Conservation (phyloP, 1,139 yeast genomes). For the Candida sojae region DNA sequence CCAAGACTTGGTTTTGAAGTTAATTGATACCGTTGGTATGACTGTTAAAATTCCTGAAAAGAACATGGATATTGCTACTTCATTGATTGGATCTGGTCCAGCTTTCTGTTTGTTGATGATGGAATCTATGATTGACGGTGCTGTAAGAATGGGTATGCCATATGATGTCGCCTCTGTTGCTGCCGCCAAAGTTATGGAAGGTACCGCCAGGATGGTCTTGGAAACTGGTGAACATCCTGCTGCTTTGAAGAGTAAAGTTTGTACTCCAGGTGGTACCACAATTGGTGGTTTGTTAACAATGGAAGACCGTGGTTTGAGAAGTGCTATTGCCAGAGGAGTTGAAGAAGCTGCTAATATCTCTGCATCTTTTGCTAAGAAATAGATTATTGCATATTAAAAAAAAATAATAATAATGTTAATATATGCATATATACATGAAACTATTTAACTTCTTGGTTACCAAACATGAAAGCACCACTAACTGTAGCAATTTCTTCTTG, state of each 20-base stretch:
- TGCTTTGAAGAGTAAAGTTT: conserved; percentile 79
- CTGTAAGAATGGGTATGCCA: conserved; percentile 92
- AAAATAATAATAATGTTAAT: not conserved
- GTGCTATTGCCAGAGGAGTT: conserved; percentile 84
- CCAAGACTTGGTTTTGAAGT: conserved; percentile 54
- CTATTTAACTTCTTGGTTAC: conserved; percentile 11
- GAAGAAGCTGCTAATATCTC: conserved; percentile 90
- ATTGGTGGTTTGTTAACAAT: conserved; percentile 91
- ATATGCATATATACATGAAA: not conserved
- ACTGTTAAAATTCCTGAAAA: conserved; percentile 80
- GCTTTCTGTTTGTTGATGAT: conserved; percentile 89
- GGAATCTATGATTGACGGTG: conserved; percentile 94
- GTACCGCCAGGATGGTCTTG: conserved; percentile 90
- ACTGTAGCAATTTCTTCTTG: conserved; percentile 38
- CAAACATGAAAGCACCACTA: conserved; percentile 13
- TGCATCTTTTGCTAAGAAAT: conserved; percentile 72
- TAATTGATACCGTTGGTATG: conserved; percentile 66
- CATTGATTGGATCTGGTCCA: conserved; percentile 95
- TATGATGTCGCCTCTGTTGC: conserved; percentile 79
- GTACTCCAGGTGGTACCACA: conserved; percentile 98
- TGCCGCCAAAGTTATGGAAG: conserved; percentile 95
- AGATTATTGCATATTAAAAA: conserved; percentile 12
- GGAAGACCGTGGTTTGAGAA: conserved; percentile 90
- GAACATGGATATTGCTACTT: conserved; percentile 96
- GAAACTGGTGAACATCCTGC: conserved; percentile 93